A percentile compares a stretch with the other conserved stretches of the same genome.
These are phyloP conservation scores for Dalbergia cochinchinensis DNA, from an alignment of 306 rosid species.

Conservation along the genomic window DNA sequence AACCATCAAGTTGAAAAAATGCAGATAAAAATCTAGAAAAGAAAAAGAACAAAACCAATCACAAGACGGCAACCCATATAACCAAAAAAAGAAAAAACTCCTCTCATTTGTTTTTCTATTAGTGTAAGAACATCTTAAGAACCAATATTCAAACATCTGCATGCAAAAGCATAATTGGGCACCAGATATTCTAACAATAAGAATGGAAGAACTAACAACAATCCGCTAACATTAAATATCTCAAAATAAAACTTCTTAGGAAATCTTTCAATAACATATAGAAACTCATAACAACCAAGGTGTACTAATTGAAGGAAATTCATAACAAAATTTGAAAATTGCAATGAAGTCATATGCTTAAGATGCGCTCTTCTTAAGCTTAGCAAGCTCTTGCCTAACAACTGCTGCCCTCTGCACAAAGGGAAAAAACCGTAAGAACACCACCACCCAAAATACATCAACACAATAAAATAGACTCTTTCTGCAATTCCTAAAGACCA, in stretches of 20 bases:
- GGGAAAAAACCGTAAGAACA: background rate
- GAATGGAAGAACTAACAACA: slow-evolving; percentile 6
- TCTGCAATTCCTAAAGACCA: background rate
- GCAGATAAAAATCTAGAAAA: background rate
- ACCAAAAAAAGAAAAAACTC: background rate
- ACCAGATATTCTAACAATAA: background rate
- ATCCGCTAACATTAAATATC: background rate
- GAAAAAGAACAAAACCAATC: background rate
- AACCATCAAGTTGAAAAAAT: background rate
- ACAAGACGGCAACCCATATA: too few species aligned
- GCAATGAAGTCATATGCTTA: slow-evolving; percentile 39
- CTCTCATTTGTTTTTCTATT: background rate
- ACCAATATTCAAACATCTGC: slow-evolving; percentile 8
- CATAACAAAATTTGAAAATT: slow-evolving; percentile 54
- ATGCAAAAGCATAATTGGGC: slow-evolving; percentile 5
- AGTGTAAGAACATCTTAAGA: background rate
- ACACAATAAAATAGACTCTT: background rate
- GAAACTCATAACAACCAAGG: slow-evolving; percentile 28
- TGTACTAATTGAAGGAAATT: slow-evolving; percentile 38
- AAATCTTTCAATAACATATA: background rate
- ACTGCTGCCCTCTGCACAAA: slow-evolving; percentile 72
- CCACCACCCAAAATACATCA: background rate
- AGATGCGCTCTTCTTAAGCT: slow-evolving; percentile 67
- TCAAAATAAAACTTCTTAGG: slow-evolving; percentile 5
- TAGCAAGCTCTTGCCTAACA: slow-evolving; percentile 79